Conservation (phyloP, 345 rosid genomes). For the Sisymbrium irio region DNA sequence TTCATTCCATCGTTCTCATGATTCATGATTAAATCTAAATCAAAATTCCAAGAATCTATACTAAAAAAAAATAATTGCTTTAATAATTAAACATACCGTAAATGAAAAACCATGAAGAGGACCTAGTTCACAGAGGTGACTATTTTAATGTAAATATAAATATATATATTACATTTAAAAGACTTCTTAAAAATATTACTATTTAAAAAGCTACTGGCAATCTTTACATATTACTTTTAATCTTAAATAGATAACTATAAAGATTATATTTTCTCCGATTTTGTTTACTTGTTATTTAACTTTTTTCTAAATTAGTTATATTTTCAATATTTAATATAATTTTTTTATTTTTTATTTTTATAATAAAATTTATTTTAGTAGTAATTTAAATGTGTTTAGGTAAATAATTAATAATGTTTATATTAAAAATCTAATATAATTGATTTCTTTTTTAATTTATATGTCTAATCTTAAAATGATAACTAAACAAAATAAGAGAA, state of each 20-base stretch:
- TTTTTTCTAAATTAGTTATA: too few relatives aligned
- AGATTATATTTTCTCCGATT: too few relatives aligned
- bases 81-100: background rate
- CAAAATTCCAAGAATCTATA: background rate
- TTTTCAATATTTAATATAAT: too few relatives aligned
- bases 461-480: background rate
- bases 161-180: background rate
- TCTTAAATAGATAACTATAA: background rate
- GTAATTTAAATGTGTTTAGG: too few relatives aligned
- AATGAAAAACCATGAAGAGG: background rate
- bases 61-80: background rate
- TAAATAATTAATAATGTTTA: too few relatives aligned
- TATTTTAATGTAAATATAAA: background rate
- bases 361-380: too few relatives aligned
- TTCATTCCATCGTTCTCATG: background rate
- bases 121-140: background rate
- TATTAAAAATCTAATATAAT: too few relatives aligned
- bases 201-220: background rate
- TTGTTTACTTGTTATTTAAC: too few relatives aligned
- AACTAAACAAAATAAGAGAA: background rate
- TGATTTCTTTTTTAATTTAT: too few relatives aligned
- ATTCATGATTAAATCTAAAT: background rate
- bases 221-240: background rate
- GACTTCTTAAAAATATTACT: background rate
- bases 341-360: too few relatives aligned